These are phyloP conservation scores for Sclerotinia glacialis DNA, from an alignment of 2,329 filamentous ascomycete genomes.

Conservation along the genomic window DNA sequence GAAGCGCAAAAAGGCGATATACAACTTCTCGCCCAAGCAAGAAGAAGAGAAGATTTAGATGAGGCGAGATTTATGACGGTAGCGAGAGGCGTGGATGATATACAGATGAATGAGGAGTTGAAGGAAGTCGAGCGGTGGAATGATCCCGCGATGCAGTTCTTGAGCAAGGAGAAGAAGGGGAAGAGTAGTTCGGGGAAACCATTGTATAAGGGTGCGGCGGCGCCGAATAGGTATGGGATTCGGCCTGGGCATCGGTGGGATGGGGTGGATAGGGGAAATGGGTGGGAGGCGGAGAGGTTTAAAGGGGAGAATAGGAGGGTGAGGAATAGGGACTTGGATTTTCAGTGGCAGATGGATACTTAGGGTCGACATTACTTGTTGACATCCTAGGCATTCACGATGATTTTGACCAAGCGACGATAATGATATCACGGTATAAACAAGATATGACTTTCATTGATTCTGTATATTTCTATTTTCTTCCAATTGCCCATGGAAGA, in stretches of 20 bases:
- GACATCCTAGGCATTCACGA: background rate
- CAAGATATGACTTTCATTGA: background rate
- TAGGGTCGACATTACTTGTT: slow-evolving; percentile 42
- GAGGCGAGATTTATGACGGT: slow-evolving; percentile 82
- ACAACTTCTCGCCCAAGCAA: slow-evolving; percentile 66
- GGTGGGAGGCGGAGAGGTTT: slow-evolving; percentile 92
- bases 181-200: slow-evolving; percentile 33
- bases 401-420: background rate
- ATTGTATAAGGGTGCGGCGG: slow-evolving; percentile 73
- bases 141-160: slow-evolving; percentile 83
- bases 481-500: background rate
- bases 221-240: slow-evolving; percentile 93
- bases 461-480: background rate
- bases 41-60: slow-evolving; percentile 64
- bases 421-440: slow-evolving; percentile 1
- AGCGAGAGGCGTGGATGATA: slow-evolving; percentile 79
- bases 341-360: slow-evolving; percentile 96
- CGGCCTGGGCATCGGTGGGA: slow-evolving; percentile 93
- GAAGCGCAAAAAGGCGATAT: slow-evolving; percentile 81
- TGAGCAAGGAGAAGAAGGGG: slow-evolving; percentile 48
- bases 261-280: slow-evolving; percentile 89
- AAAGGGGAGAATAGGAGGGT: slow-evolving; percentile 76
- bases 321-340: slow-evolving; percentile 76
- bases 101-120: slow-evolving; percentile 78
- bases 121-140: slow-evolving; percentile 81